phyloP scores from a whole-genome alignment of 768 basidiomycete genomes.

The Kwoniella heveanensis region DNA sequence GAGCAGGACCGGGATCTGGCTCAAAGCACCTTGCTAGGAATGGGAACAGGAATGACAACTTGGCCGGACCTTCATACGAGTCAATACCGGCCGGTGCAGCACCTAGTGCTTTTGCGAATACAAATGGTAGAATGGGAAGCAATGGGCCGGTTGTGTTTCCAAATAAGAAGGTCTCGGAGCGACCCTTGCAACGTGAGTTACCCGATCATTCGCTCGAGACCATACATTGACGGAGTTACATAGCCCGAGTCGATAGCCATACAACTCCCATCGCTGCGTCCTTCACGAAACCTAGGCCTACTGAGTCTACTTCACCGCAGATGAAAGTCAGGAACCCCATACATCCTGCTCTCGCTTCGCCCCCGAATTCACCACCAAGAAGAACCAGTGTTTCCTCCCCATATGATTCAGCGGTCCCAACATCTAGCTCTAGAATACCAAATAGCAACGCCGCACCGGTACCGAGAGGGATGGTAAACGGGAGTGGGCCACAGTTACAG shows the following conservation, averaged over 20 bases:
- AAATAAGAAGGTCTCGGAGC: background rate
- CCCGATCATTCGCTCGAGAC: background rate
- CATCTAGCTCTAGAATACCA: background rate
- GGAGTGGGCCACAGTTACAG: background rate
- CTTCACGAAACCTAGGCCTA: background rate
- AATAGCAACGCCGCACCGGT: background rate
- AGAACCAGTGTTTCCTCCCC: conserved; percentile 10
- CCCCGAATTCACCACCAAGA: conserved; percentile 24
- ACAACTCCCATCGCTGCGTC: conserved; percentile 11
- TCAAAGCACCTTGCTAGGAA: conserved; percentile 12
- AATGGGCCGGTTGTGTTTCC: background rate
- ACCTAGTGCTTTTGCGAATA: conserved; percentile 9
- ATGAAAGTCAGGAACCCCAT: conserved; percentile 26
- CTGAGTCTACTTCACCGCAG: background rate
- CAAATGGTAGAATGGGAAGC: conserved; percentile 1
- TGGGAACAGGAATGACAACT: background rate
- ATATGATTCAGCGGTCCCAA: conserved; percentile 3
- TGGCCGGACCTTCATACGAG: conserved; percentile 30
- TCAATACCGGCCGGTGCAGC: conserved; percentile 17
- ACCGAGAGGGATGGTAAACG: background rate
- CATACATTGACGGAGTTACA: background rate
- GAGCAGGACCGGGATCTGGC: background rate
- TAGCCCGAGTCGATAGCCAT: background rate
- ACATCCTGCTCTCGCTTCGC: conserved; percentile 38
- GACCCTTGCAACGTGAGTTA: background rate